A percentile compares a stretch with the other conserved stretches of the same genome.
These are phyloP conservation scores for Calonectria hongkongensis DNA, from an alignment of 2,329 filamentous ascomycete genomes.

Conservation along the genomic window DNA sequence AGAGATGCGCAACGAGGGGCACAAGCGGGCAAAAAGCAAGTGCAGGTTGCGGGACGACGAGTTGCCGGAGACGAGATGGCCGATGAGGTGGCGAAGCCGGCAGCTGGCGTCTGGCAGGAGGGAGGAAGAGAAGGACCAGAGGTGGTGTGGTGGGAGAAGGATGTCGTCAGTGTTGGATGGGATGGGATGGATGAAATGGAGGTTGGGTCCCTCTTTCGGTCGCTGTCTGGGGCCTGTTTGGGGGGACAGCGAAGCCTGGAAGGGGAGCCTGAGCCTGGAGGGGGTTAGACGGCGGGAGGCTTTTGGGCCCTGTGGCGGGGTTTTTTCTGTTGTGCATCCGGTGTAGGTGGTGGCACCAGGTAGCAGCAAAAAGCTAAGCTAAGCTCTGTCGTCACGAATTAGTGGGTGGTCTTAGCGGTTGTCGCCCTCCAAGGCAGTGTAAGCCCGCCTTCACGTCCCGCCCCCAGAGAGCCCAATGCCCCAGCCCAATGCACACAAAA, in stretches of 20 bases:
- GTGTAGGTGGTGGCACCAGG: constrained; percentile 37
- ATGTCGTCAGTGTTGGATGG: constrained; percentile 61
- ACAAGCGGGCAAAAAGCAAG: constrained; percentile 32
- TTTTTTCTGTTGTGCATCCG: constrained; percentile 55
- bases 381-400: constrained; percentile 37
- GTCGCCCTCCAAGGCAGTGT: constrained; percentile 22
- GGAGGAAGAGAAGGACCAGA: constrained; percentile 46
- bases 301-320: constrained; percentile 54
- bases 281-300: constrained; percentile 43
- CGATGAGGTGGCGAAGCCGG: constrained; percentile 33
- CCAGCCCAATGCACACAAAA: constrained; percentile 29
- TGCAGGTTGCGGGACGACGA: constrained; percentile 32
- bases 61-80: constrained; percentile 29
- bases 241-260: constrained; percentile 35
- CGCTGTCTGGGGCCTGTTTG: constrained; percentile 35
- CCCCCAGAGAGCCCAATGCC: constrained; percentile 33
- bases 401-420: constrained; percentile 30
- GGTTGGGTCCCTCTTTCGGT: constrained; percentile 45
- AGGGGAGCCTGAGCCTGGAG: constrained; percentile 38
- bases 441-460: neutral
- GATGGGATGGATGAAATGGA: constrained; percentile 46
- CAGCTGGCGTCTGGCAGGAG: constrained; percentile 45
- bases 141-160: constrained; percentile 54
- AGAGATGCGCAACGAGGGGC: constrained; percentile 37
- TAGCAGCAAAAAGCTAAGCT: constrained; percentile 45